Base-by-base conservation (phyloP, 805 yeast species). In the Spathaspora boniae region DNA sequence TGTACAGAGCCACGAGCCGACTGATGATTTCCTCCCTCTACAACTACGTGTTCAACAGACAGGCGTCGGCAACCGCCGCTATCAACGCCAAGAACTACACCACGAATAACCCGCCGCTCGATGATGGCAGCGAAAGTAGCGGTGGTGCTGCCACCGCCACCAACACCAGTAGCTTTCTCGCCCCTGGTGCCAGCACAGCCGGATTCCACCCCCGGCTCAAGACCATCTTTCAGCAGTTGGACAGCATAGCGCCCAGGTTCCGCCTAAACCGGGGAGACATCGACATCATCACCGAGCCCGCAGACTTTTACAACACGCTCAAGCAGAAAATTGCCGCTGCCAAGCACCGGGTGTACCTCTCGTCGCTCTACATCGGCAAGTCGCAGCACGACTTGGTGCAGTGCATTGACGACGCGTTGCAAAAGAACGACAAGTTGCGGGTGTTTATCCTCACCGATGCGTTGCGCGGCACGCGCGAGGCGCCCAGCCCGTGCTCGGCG, bases 381-480 rank as follows among this genome's bases (percentile, higher is more conserved):
- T 57, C 78, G 2, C 95, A 93, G 56, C 62, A 72, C 32, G 98
- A 91, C 41, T 70, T 93, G 17, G 67, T 89, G 9, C 68, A 71
- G 6, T 74, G 82, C 42, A 45, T 93, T 4, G 71, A 72, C 9
- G 56, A 62, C 5, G 89, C 96, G 0, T 56, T 93, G 45, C 47
- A 52, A 2, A 48, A 53, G 3, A 86, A 85, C 41, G 74, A 80
- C 2, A 61, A 76, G 16, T 67, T 93, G 41, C 71, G 75, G 45
- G 84, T 93, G 2, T 75, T 74, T 40, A 78, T 93, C 17, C 65
- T 93, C 34, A 72, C 89, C 5, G 98, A 93, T 59, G 95, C 89
- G 9, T 68, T 93, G 31, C 62, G 98, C 47, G 96, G 96, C 0
- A 91, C 98, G 0, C 74, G 98, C 46, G 98, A 93, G 51, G 80